Percentiles rank a stretch among this genome's conserved stretches.
Conservation (phyloP, 2,329 filamentous ascomycete species). For the Pyrenophora tritici-repentis region DNA sequence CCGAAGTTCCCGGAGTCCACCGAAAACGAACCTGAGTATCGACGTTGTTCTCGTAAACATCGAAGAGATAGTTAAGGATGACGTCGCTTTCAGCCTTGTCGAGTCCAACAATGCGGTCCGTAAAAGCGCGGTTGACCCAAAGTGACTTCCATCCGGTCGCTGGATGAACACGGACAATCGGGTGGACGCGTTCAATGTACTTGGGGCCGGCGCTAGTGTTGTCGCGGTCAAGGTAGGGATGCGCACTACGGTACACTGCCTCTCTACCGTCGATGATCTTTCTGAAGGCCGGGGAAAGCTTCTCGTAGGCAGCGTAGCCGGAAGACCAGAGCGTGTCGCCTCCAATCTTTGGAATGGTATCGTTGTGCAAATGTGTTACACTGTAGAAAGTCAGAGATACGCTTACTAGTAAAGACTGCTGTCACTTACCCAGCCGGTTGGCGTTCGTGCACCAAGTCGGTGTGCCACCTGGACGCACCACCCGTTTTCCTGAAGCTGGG, state of each 20-base stretch:
- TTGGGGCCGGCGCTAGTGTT: constrained; percentile 66
- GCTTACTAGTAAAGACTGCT: background rate
- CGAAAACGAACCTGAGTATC: constrained; percentile 75
- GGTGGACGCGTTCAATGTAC: constrained; percentile 69
- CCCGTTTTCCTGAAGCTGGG: constrained; percentile 70
- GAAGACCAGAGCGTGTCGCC: constrained; percentile 76
- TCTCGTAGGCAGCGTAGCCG: constrained; percentile 72
- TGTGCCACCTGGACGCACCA: constrained; percentile 71
- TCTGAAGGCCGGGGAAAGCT: constrained; percentile 71
- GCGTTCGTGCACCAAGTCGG: constrained; percentile 71
- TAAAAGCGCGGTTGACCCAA: constrained; percentile 74
- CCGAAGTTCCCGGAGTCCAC: constrained; percentile 70
- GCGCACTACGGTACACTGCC: constrained; percentile 69
- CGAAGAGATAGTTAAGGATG: constrained; percentile 68
- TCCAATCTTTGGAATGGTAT: constrained; percentile 66
- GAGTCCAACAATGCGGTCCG: constrained; percentile 68
- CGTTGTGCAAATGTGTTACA: constrained; percentile 72
- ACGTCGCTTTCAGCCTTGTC: constrained; percentile 71
- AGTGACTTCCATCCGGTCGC: constrained; percentile 76
- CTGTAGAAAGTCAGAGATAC: constrained; percentile 15
- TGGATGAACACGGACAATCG: constrained; percentile 71
- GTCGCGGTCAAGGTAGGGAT: constrained; percentile 69
- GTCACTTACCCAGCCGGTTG: constrained; percentile 64
- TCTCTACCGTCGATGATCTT: constrained; percentile 68
- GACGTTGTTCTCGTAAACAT: constrained; percentile 71